Percentiles rank a stretch among this genome's conserved stretches.
phyloP scores from a whole-genome alignment of 176 grass and related monocot species.

The Chrysopogon serrulatus region DNA sequence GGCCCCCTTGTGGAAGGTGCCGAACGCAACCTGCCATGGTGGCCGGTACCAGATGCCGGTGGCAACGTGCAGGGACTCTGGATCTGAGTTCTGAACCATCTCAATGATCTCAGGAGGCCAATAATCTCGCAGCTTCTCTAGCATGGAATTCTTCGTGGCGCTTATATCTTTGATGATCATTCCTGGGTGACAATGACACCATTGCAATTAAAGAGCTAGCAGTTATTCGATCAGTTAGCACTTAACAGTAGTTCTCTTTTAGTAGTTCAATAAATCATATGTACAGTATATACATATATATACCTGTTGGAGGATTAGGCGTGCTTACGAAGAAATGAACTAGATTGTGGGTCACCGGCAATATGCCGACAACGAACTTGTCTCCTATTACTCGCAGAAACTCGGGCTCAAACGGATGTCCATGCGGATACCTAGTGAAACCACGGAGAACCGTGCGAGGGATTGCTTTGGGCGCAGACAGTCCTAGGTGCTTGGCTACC shows the following conservation, averaged over 20 bases:
- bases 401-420: neutral
- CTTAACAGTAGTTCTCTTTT: no score
- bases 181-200: no score
- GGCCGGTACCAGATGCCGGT: slow-evolving; percentile 10
- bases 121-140: neutral
- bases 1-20: slow-evolving; percentile 18
- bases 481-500: neutral
- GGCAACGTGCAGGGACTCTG: slow-evolving; percentile 11
- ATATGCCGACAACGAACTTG: neutral
- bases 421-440: neutral
- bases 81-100: slow-evolving; percentile 19
- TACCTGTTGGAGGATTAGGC: neutral
- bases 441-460: neutral
- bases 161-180: neutral
- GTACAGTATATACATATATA: no score
- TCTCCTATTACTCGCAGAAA: neutral
- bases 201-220: no score
- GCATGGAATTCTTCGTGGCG: neutral
- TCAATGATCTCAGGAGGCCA: slow-evolving; percentile 15
- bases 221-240: no score
- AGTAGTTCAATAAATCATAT: no score
- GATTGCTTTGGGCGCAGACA: neutral
- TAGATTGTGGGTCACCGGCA: slow-evolving; percentile 9
- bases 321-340: neutral
- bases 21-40: slow-evolving; percentile 32